These are phyloP conservation scores for Aspergillus brasiliensis DNA, from an alignment of 2,329 filamentous ascomycete genomes.

Conservation along the genomic window DNA sequence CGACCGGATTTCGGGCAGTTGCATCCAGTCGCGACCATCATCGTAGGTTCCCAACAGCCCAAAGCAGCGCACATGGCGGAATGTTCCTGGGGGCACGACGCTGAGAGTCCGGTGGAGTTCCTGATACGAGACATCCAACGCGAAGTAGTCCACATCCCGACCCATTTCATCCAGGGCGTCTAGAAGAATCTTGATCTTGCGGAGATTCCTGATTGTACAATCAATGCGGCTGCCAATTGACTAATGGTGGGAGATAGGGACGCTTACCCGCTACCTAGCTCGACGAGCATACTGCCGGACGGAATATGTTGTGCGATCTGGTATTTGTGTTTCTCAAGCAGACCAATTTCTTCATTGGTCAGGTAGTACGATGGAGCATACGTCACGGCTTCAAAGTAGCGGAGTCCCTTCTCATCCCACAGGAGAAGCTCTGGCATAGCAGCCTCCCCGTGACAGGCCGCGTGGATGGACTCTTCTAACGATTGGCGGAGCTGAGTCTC, in stretches of 20 bases:
- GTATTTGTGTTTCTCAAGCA: conserved; percentile 8
- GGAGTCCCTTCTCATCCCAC: conserved; percentile 28
- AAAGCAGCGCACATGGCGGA: conserved; percentile 71
- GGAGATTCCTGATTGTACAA: conserved; percentile 49
- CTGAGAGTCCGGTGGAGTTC: conserved; percentile 76
- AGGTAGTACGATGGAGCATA: conserved; percentile 17
- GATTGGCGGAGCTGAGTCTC: conserved; percentile 10
- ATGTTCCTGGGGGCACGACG: conserved; percentile 58
- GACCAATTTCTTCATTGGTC: conserved; percentile 9
- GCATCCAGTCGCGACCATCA: conserved; percentile 78
- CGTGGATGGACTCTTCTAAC: conserved; percentile 7
- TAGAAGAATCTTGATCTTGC: conserved; percentile 80
- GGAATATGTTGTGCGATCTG: conserved; percentile 9
- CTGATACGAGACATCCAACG: conserved; percentile 73
- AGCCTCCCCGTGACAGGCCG: conserved; percentile 7
- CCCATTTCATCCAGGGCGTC: conserved; percentile 72
- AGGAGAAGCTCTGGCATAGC: conserved; percentile 28
- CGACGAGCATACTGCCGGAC: conserved; percentile 11
- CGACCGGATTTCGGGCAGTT: conserved; percentile 55
- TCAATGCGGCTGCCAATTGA: conserved; percentile 48
- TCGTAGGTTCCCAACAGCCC: conserved; percentile 85
- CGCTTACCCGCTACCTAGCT: conserved; percentile 18
- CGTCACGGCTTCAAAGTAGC: conserved; percentile 31
- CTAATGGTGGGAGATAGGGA: no score
- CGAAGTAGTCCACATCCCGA: conserved; percentile 80